Evolutionary conservation across 257 asterid genomes (phyloP).

Genomic region (Nicotiana benthamiana): DNA sequence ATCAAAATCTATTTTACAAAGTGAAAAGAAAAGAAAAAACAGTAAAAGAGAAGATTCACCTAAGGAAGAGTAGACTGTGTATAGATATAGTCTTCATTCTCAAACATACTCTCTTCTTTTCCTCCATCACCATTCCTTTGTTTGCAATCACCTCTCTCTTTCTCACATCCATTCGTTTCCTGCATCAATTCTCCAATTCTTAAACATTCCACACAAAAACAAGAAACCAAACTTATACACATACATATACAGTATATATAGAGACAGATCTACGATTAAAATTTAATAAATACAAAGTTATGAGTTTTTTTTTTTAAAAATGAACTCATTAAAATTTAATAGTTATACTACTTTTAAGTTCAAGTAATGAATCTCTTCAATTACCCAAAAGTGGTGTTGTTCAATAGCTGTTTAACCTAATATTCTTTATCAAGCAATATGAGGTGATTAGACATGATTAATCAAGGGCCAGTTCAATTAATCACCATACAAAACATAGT

Average conservation of each 20-base stretch:
- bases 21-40: background rate
- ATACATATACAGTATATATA: background rate
- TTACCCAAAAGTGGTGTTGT: too few relatives aligned
- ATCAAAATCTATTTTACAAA: background rate
- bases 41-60: background rate
- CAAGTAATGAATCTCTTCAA: too few relatives aligned
- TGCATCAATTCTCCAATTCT: slow-evolving; percentile 10
- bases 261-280: background rate
- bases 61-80: slow-evolving; percentile 35
- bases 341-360: background rate
- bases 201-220: background rate
- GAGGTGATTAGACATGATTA: too few relatives aligned
- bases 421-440: too few relatives aligned
- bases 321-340: background rate
- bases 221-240: background rate
- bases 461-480: too few relatives aligned
- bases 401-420: too few relatives aligned
- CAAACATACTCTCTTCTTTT: slow-evolving; percentile 19
- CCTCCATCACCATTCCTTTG: slow-evolving; percentile 1
- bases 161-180: slow-evolving; percentile 16
- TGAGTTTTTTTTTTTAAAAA: background rate
- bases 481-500: too few relatives aligned
- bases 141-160: slow-evolving; percentile 20
- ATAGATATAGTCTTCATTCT: slow-evolving; percentile 40
- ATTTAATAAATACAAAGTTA: background rate